Evolutionary conservation across 2,329 filamentous ascomycete genomes (phyloP).

Genomic region (Cladosporium oxysporum): DNA sequence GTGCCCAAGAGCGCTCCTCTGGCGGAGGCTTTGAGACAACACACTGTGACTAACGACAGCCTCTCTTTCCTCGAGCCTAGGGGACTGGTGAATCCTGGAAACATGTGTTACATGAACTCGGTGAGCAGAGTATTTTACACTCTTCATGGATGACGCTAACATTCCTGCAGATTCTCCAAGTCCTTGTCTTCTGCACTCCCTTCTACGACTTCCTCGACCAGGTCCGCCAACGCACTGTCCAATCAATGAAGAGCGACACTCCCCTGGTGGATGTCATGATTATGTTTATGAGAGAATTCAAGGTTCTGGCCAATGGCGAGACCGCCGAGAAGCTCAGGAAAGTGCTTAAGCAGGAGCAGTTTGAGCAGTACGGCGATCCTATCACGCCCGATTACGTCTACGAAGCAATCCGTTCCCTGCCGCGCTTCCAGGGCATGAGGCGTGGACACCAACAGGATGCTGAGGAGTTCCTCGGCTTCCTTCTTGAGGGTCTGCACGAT

Average conservation of each 20-base stretch:
- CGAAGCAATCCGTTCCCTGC: slow-evolving; percentile 81
- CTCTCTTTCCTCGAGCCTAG: slow-evolving; percentile 86
- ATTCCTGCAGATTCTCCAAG: slow-evolving; percentile 76
- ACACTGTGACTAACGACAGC: slow-evolving; percentile 67
- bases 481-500: slow-evolving; percentile 89
- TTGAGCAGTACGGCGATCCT: slow-evolving; percentile 87
- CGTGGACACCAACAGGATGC: slow-evolving; percentile 97
- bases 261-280: slow-evolving; percentile 95
- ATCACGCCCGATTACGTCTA: slow-evolving; percentile 96
- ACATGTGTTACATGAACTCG: slow-evolving; percentile 99
- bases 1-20: slow-evolving; percentile 57
- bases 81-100: slow-evolving; percentile 93
- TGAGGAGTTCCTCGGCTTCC: slow-evolving; percentile 91
- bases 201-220: slow-evolving; percentile 94
- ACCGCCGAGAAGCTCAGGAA: slow-evolving; percentile 73
- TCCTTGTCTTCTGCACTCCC: slow-evolving; percentile 87
- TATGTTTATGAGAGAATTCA: slow-evolving; percentile 93
- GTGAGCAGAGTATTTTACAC: slow-evolving; percentile 56
- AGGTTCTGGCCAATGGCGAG: slow-evolving; percentile 75
- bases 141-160: slow-evolving; percentile 3
- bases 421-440: slow-evolving; percentile 89
- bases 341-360: slow-evolving; percentile 75
- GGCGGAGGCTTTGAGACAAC: slow-evolving; percentile 74
- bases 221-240: slow-evolving; percentile 76
- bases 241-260: slow-evolving; percentile 94